These are phyloP conservation scores for Kockiozyma suomiensis DNA, from an alignment of 805 yeast species.

Conservation along the genomic window DNA sequence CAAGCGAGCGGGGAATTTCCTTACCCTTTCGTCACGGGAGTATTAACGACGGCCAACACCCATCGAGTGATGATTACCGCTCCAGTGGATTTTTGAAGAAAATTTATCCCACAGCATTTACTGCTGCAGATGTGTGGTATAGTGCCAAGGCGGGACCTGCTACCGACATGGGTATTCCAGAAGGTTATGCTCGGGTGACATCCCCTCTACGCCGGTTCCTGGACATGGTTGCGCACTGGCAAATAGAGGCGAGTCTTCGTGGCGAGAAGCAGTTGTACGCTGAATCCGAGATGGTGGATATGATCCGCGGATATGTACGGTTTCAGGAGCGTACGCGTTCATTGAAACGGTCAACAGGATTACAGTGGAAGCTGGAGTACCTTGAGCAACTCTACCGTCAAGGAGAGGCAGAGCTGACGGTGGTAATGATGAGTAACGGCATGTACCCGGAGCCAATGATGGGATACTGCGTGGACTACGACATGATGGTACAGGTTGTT, in stretches of 20 bases:
- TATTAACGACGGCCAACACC: background rate
- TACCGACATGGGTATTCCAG: constrained; percentile 49
- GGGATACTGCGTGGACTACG: constrained; percentile 19
- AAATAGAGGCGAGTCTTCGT: constrained; percentile 53
- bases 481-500: constrained; percentile 10
- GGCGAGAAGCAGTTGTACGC: constrained; percentile 32
- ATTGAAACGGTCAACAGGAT: background rate
- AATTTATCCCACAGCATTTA: background rate
- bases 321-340: background rate
- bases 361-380: background rate
- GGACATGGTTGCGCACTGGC: constrained; percentile 82
- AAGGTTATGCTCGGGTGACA: constrained; percentile 70
- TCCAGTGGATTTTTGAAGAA: constrained; percentile 8
- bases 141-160: constrained; percentile 7
- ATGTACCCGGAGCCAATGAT: constrained; percentile 4
- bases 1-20: constrained; percentile 36
- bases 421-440: constrained; percentile 8
- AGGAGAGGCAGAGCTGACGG: constrained; percentile 9
- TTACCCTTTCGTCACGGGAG: constrained; percentile 29
- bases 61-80: background rate
- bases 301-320: background rate
- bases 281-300: constrained; percentile 1
- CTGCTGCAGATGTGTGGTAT: background rate
- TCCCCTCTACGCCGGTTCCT: constrained; percentile 86
- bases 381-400: constrained; percentile 1